Conservation (phyloP, 2,329 filamentous ascomycete species). For the Ceratocystis diversiconidia region DNA sequence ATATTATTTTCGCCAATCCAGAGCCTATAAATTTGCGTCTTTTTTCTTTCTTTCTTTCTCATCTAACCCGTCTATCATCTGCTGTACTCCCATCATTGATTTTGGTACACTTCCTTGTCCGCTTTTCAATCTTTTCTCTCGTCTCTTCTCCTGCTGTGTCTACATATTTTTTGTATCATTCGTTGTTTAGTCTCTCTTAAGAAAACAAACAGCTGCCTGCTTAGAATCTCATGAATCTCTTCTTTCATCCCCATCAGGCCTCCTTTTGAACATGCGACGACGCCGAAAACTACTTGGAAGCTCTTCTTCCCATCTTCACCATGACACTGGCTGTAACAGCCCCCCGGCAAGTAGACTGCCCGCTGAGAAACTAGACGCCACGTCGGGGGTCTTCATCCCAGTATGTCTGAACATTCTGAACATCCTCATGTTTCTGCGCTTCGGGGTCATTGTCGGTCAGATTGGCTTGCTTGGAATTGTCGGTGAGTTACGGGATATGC, state of each 20-base stretch:
- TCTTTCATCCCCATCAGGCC: neutral
- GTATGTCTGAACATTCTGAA: constrained; percentile 81
- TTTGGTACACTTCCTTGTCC: neutral
- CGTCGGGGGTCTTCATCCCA: constrained; percentile 72
- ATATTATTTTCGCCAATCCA: neutral
- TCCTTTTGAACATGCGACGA: constrained; percentile 3
- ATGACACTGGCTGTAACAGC: neutral
- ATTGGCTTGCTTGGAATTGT: constrained; percentile 67
- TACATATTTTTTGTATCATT: neutral
- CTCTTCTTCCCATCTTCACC: neutral
- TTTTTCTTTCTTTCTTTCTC: neutral
- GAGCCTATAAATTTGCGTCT: neutral
- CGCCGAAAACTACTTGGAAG: constrained; percentile 6
- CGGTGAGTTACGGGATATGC: constrained; percentile 34
- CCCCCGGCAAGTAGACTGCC: neutral
- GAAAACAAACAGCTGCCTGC: neutral
- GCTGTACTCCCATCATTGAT: neutral
- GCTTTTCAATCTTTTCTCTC: neutral
- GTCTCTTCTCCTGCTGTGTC: neutral
- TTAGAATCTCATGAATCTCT: neutral
- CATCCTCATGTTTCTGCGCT: constrained; percentile 84
- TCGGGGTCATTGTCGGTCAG: constrained; percentile 72
- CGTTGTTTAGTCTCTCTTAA: too few species aligned
- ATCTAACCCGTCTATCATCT: too few species aligned
- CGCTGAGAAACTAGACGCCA: constrained; percentile 53